Evolutionary conservation across 2,329 filamentous ascomycete species (phyloP), one percentile per base, ranked within the genome.

Genomic region (Remersonia thermophila): DNA sequence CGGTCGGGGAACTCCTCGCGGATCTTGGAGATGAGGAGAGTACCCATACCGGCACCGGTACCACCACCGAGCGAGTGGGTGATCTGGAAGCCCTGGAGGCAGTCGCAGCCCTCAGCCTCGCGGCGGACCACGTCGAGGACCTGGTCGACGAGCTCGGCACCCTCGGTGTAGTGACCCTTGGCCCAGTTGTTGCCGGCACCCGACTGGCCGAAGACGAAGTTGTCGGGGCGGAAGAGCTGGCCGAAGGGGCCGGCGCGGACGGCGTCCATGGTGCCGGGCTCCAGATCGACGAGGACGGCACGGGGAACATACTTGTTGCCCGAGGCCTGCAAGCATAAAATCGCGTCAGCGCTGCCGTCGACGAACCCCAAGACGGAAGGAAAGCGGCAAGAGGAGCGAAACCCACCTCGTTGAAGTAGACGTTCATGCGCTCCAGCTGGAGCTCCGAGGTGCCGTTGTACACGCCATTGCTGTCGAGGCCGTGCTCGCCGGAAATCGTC

Each of bases 101-200:
- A 95, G 77, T 98, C 91, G 62, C 91, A 96, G 63, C 83, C 85
- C 71, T 98, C 91, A 52, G 91, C 89, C 76, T 98, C 91, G 57
- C 91, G 89, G 62, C 91, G 91, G 60, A 98, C 89, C 51, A 98
- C 91, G 62, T 96, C 91, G 54, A 98, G 79, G 53, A 98, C 91
- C 59, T 95, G 77, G 73, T 98, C 91, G 53, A 98, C 91, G 47
- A 96, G 78, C 73, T 98, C 91, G 53, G 91, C 91, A 78, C 91
- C 91, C 73, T 98, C 91, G 50, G 91, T 98, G 78, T 98, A 98
- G 66, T 98, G 91, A 71, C 91, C 91, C 81, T 96, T 98, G 67
- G 91, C 91, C 91, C 91, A 98, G 80, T 96, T 96, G 85, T 98
- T 98, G 70, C 91, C 91, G 64, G 91, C 91, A 77, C 91, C 89